Base-by-base conservation (phyloP, 2,329 filamentous ascomycete genomes). In the Xylariaceae sp. region DNA sequence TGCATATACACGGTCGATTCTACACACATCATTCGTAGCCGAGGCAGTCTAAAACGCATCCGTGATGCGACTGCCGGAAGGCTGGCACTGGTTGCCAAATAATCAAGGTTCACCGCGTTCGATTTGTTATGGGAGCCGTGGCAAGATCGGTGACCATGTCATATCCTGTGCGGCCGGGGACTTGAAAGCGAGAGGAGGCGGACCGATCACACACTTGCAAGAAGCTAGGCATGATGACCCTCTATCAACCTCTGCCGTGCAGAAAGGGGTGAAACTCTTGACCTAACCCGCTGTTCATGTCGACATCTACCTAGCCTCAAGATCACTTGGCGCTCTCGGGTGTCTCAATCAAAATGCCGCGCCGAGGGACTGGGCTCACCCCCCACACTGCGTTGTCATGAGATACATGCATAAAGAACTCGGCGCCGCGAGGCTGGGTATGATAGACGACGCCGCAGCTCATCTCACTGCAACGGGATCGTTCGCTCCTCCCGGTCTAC, bases 401-500 rank as follows among this genome's bases (percentile, higher is more conserved):
- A 43, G 42, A 17, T 47, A 35, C 41, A 39, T 47, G 10, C 46
- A 33, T 34, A 36, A 22, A 41, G 25, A 43, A 35, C 44, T 37
- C 42, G 21, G 50, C 33, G 53, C 43, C 42, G 47, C 35, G 47
- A 47, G 48, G 49, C 39, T 43, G 53, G 47, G 53, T 53, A 42
- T 22, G 47, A 52, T 48, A 49, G 48, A 53, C 40, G 52, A 48
- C 47, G 49, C 37, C 20, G 58, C 54, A 59, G 58, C 52, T 52
- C 56, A 53, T 60, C 58, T 61, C 59, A 59, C 57, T 61, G 55
- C 59, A 53, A 47, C 55, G 51, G 47, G 50, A 58, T n/a, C n/a
- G 48, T 50, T 46, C 42, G 40, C 42, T 48, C 23, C 33, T 47
- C 37, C 36, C 35, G 19, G 36, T n/a, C n/a, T n/a, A n/a, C n/a